Conservation (phyloP, 192 early-diverging fungal genomes). For the Chytriomyces sp. region DNA sequence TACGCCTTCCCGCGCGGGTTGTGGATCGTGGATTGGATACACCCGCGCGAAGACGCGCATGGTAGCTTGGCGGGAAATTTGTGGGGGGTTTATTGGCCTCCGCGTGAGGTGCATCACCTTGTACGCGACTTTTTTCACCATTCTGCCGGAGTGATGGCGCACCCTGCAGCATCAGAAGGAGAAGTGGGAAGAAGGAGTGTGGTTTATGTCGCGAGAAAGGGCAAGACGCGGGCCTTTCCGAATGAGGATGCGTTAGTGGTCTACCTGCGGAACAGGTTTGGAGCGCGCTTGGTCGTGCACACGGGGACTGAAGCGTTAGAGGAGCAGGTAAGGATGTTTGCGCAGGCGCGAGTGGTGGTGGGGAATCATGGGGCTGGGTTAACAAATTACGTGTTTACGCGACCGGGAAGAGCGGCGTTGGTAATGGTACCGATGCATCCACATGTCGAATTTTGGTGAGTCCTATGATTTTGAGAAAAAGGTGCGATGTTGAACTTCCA, state of each 20-base stretch:
- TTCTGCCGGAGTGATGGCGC: too few species aligned
- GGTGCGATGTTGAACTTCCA: not conserved
- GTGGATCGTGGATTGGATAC: conserved; percentile 14
- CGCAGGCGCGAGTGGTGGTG: conserved; percentile 15
- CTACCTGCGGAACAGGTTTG: not conserved
- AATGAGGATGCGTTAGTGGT: conserved; percentile 5
- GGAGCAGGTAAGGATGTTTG: conserved; percentile 12
- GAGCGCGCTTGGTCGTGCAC: conserved; percentile 1
- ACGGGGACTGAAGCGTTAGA: conserved; percentile 5
- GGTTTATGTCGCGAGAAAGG: conserved; percentile 1
- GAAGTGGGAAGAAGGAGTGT: not conserved
- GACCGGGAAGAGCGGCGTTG: conserved; percentile 9
- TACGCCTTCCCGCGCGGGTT: conserved; percentile 4
- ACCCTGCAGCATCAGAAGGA: too few species aligned
- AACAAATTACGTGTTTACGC: conserved; percentile 15
- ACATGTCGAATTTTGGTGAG: conserved; percentile 8
- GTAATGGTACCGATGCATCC: conserved; percentile 30
- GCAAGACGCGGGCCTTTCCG: conserved; percentile 15
- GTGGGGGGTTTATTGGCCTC: conserved; percentile 24
- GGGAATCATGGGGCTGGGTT: conserved; percentile 25
- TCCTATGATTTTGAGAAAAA: not conserved
- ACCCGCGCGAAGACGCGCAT: not conserved
- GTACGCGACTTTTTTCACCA: conserved; percentile 10
- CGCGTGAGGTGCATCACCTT: not conserved
- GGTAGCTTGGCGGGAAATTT: not conserved